A percentile compares a stretch with the other conserved stretches of the same genome.
Evolutionary conservation across 192 early-diverging fungal species (phyloP).

Genomic region (Radiomyces spectabilis): DNA sequence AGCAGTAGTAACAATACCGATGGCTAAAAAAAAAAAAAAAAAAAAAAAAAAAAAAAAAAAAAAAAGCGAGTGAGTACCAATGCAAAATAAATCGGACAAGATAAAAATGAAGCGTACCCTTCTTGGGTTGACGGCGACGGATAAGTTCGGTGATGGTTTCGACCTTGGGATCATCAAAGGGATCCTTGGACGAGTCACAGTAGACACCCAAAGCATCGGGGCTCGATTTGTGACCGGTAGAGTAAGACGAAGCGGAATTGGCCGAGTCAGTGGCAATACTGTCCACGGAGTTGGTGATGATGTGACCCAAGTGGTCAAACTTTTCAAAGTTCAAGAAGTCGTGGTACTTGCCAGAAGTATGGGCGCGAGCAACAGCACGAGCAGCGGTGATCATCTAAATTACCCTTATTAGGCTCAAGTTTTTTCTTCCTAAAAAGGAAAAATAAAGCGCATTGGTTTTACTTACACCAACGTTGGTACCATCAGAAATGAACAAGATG

Average conservation of each 20-base stretch:
- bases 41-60: background rate
- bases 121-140: slow-evolving; percentile 48
- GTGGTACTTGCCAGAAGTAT: slow-evolving; percentile 52
- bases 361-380: slow-evolving; percentile 44
- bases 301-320: slow-evolving; percentile 43
- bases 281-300: slow-evolving; percentile 58
- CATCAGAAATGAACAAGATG: slow-evolving; percentile 58
- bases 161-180: slow-evolving; percentile 58
- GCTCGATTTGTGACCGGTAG: slow-evolving; percentile 51
- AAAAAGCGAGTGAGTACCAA: background rate
- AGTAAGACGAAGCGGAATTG: slow-evolving; percentile 60
- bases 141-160: slow-evolving; percentile 52
- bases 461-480: slow-evolving; percentile 44
- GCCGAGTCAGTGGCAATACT: slow-evolving; percentile 61
- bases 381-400: slow-evolving; percentile 50
- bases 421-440: background rate
- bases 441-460: slow-evolving; percentile 2
- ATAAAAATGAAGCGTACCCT: slow-evolving; percentile 11
- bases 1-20: slow-evolving; percentile 61
- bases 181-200: slow-evolving; percentile 46
- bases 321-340: slow-evolving; percentile 32
- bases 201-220: slow-evolving; percentile 54
- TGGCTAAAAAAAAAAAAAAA: slow-evolving; percentile 24
- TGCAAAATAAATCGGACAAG: background rate
- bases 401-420: too few species aligned